These are phyloP conservation scores for Trichoderma guizhouense DNA, from an alignment of 2,329 filamentous ascomycete genomes.

Conservation along the genomic window DNA sequence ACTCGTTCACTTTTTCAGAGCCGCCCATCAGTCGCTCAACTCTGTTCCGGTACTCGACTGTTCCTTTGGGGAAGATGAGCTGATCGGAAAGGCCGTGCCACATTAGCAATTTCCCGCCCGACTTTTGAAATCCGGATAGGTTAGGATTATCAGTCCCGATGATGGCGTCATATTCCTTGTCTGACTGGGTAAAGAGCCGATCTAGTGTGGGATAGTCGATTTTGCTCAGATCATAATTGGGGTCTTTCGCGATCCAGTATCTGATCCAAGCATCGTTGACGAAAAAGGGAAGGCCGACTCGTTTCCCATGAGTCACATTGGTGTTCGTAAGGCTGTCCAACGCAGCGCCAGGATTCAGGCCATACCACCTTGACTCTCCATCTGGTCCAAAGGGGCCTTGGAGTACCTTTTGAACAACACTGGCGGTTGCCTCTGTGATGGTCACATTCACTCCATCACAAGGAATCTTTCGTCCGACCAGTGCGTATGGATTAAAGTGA, in stretches of 20 bases:
- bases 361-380: background rate
- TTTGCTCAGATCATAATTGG: background rate
- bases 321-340: background rate
- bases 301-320: background rate
- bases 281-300: background rate
- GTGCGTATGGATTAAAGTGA: background rate
- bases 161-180: background rate
- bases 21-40: background rate
- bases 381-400: background rate
- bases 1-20: background rate
- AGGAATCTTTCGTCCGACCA: background rate
- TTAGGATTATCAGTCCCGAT: background rate
- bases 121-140: background rate
- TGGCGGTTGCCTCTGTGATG: background rate
- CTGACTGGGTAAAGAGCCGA: background rate
- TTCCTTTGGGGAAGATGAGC: background rate
- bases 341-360: background rate
- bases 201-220: background rate
- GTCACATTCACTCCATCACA: background rate
- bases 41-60: background rate
- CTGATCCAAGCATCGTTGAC: background rate
- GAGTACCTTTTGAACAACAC: background rate
- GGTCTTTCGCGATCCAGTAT: background rate
- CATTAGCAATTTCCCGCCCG: background rate
- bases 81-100: background rate